A percentile compares a stretch with the other conserved stretches of the same genome.
phyloP scores from a whole-genome alignment of 2,329 filamentous ascomycete genomes.

The Fusarium sp. region DNA sequence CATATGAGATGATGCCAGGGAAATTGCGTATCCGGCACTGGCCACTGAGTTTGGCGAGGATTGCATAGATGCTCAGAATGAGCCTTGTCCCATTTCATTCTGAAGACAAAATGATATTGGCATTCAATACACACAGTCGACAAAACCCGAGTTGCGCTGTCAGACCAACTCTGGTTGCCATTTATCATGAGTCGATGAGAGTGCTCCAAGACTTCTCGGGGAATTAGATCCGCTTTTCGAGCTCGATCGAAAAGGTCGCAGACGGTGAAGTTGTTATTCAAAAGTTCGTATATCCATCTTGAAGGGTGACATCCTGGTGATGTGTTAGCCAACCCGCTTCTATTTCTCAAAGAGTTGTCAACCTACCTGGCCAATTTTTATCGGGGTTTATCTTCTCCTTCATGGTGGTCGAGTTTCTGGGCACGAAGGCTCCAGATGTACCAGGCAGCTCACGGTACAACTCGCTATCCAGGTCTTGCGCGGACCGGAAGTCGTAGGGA shows the following conservation, averaged over 20 bases:
- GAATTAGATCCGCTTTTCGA: conserved; percentile 46
- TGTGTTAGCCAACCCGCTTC: conserved; percentile 20
- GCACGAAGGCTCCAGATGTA: conserved; percentile 44
- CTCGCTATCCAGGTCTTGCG: conserved; percentile 43
- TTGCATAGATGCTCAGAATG: conserved; percentile 49
- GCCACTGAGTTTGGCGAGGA: conserved; percentile 50
- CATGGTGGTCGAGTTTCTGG: conserved; percentile 48
- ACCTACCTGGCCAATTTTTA: conserved; percentile 46
- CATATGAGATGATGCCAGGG: conserved; percentile 55
- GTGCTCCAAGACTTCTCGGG: conserved; percentile 47
- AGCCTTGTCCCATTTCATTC: conserved; percentile 49
- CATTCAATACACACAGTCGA: conserved; percentile 56
- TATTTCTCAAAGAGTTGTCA: background rate
- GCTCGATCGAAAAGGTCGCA: conserved; percentile 53
- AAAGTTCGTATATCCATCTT: conserved; percentile 56
- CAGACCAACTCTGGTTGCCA: conserved; percentile 53
- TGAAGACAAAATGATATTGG: conserved; percentile 57
- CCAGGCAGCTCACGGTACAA: conserved; percentile 51
- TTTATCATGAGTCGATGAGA: conserved; percentile 53
- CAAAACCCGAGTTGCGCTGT: conserved; percentile 43
- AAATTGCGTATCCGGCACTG: conserved; percentile 49
- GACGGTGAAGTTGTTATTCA: conserved; percentile 52
- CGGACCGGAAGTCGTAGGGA: conserved; percentile 46
- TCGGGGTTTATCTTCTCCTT: conserved; percentile 46
- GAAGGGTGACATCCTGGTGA: conserved; percentile 52